Evolutionary conservation across 768 basidiomycete genomes (phyloP), one percentile per base, ranked within the genome.

Genomic region (Sarcodon aspratus): DNA sequence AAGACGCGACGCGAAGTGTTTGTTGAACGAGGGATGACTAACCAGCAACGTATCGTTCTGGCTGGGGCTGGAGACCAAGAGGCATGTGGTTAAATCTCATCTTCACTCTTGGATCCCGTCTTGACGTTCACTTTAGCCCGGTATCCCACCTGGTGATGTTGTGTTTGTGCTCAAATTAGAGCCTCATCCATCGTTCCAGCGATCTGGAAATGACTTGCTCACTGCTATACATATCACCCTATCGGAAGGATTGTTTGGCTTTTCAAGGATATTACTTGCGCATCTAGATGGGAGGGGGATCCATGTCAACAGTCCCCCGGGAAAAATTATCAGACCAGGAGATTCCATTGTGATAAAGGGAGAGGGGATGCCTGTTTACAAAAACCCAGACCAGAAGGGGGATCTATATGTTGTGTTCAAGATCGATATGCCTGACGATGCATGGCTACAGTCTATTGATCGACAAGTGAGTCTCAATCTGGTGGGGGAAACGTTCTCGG

Each of bases 271-370:
- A 53, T 67, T 96, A 18, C 69, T 99, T 50, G 87, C 83, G 7
- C 95, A 99, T 62, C 73, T 99, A 32, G 95, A 99, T 59, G 93
- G 93, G 9, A 79, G 92, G 11, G 92, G 92, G n/a, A 73, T 97
- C 46, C 79, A 78, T 35, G 77, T 96, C 10, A 67, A 79, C 0
- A 83, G 78, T 54, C 87, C 87, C 5, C 72, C 77, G 1, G 80
- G 83, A 7, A 85, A 83, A 61, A 78, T 93, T 31, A 76, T 94
- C 59, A 78, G 80, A 52, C 74, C 80, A 3, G 80, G 80, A 9
- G 80, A 85, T 54, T 78, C 80, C 17, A 85, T 93, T 51, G 70
- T 84, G 13, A 58, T 96, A 35, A 74, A 79, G 2, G 83, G 81
- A 9, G 93, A 97, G 65, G 94, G 95, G 36, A 94, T 97, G 92